A percentile compares a stretch with the other conserved stretches of the same genome.
Conservation (phyloP, 1,139 yeast species). For the Fermentozyma sake region DNA sequence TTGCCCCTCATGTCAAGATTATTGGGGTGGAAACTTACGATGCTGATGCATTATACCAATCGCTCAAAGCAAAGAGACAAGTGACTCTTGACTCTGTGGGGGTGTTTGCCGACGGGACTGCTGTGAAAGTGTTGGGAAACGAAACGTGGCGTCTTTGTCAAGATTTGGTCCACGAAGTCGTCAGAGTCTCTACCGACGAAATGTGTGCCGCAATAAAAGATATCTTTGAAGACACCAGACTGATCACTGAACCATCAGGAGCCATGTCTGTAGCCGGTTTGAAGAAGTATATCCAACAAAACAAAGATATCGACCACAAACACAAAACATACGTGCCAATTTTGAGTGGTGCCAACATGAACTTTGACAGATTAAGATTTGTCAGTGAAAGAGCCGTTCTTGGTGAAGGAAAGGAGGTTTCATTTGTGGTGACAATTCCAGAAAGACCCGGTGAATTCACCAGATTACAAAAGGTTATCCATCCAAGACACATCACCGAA, state of each 20-base stretch:
- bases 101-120: conserved; percentile 99
- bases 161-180: conserved; percentile 82
- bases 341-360: conserved; percentile 96
- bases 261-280: conserved; percentile 94
- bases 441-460: conserved; percentile 89
- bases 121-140: conserved; percentile 83
- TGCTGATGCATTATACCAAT: conserved; percentile 84
- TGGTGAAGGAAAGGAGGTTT: conserved; percentile 97
- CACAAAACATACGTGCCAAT: conserved; percentile 75
- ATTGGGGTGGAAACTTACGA: conserved; percentile 96
- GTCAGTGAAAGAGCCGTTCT: conserved; percentile 97
- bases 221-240: conserved; percentile 90
- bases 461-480: conserved; percentile 65
- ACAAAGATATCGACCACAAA: conserved; percentile 70
- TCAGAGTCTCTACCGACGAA: conserved; percentile 87
- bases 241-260: conserved; percentile 95
- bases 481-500: conserved; percentile 89
- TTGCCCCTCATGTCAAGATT: conserved; percentile 95
- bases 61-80: conserved; percentile 55
- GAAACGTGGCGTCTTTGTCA: conserved; percentile 84
- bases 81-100: conserved; percentile 70
- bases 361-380: conserved; percentile 90
- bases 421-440: conserved; percentile 84
- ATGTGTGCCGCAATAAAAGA: conserved; percentile 97
- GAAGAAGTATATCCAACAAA: conserved; percentile 67